These are phyloP conservation scores for Neonectria hederae DNA, from an alignment of 2,329 filamentous ascomycete species.

Conservation along the genomic window DNA sequence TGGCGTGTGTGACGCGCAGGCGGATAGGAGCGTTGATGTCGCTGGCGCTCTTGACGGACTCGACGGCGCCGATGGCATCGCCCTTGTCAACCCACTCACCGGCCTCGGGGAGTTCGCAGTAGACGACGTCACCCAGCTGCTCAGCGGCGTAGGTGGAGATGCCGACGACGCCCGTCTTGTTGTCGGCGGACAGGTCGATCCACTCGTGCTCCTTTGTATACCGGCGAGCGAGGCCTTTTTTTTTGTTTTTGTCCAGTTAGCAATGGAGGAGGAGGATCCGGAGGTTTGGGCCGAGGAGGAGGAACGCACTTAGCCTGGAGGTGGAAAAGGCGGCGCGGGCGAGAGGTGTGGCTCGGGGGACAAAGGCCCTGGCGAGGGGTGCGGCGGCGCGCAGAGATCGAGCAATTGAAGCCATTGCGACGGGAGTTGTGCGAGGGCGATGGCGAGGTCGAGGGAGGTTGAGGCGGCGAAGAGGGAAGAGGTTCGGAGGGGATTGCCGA, in stretches of 20 bases:
- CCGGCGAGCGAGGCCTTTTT: constrained; percentile 70
- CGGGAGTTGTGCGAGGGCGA: constrained; percentile 4
- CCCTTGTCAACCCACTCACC: constrained; percentile 74
- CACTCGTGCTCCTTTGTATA: constrained; percentile 99
- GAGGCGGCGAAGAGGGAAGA: constrained; percentile 10
- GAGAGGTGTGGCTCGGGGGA: constrained; percentile 50
- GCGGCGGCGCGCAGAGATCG: constrained; percentile 62
- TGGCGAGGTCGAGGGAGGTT: background rate
- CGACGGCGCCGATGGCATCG: constrained; percentile 91
- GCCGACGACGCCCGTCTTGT: constrained; percentile 82
- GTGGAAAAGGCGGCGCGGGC: constrained; percentile 59
- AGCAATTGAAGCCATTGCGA: constrained; percentile 69
- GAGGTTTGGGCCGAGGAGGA: constrained; percentile 5
- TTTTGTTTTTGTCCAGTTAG: background rate
- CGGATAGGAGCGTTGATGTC: constrained; percentile 92
- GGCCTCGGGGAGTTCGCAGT: constrained; percentile 86
- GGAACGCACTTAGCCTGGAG: constrained; percentile 48
- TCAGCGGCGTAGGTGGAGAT: constrained; percentile 93
- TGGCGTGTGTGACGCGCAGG: constrained; percentile 80
- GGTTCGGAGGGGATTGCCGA: constrained; percentile 23
- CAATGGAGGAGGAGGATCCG: background rate
- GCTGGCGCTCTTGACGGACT: constrained; percentile 98
- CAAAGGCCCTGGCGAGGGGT: constrained; percentile 53
- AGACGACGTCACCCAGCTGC: constrained; percentile 95
- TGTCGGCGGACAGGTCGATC: constrained; percentile 87